Conservation (phyloP, 257 asterid species). For the Thymus quinquecostatus region DNA sequence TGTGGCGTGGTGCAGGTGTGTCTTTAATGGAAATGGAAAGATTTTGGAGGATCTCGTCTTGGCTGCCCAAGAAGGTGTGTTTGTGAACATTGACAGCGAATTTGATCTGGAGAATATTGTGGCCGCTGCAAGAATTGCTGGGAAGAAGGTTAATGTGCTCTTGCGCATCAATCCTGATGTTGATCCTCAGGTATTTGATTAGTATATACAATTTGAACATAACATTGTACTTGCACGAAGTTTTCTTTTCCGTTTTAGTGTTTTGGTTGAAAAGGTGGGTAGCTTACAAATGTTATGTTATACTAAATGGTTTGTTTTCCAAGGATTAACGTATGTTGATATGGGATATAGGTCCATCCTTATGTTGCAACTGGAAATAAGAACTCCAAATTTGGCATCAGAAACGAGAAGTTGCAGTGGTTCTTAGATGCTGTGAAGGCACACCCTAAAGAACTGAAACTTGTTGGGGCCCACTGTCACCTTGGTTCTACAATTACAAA, state of each 20-base stretch:
- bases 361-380: conserved; percentile 98
- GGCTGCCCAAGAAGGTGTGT: conserved; percentile 91
- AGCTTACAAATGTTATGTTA: neutral
- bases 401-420: conserved; percentile 96
- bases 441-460: conserved; percentile 85
- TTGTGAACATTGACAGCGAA: conserved; percentile 89
- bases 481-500: conserved; percentile 97
- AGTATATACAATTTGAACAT: neutral
- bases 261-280: neutral
- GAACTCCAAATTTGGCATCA: conserved; percentile 91
- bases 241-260: neutral
- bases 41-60: conserved; percentile 78
- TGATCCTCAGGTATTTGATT: conserved; percentile 85
- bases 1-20: conserved; percentile 58
- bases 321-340: conserved; percentile 16
- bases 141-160: conserved; percentile 82
- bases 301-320: neutral
- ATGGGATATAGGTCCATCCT: conserved; percentile 77
- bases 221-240: neutral
- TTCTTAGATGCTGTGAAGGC: conserved; percentile 92
- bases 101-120: conserved; percentile 93
- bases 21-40: conserved; percentile 96
- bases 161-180: conserved; percentile 94
- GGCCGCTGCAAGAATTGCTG: conserved; percentile 76
- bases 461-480: conserved; percentile 97